These are phyloP conservation scores for Fistulifera solaris DNA, from an alignment of 108 stramenopile species.

Conservation along the genomic window DNA sequence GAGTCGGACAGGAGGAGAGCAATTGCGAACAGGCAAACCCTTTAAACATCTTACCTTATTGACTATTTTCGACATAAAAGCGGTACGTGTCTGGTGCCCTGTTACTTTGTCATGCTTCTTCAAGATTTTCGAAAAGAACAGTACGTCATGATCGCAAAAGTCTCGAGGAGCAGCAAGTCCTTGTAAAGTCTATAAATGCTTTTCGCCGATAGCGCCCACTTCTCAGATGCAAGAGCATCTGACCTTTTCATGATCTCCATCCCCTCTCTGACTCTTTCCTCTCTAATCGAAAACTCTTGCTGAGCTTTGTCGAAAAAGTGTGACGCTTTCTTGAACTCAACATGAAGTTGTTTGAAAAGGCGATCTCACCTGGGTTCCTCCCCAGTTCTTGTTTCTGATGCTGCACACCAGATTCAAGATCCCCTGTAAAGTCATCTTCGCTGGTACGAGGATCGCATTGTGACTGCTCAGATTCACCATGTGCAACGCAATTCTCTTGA, in stretches of 20 bases:
- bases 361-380: conserved; percentile 51
- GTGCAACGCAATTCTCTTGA: no score
- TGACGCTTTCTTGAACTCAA: conserved; percentile 75
- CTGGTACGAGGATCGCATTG: background rate
- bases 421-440: background rate
- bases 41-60: conserved; percentile 22
- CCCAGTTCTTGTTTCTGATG: conserved; percentile 8
- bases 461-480: background rate
- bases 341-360: conserved; percentile 73
- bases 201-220: conserved; percentile 67
- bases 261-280: conserved; percentile 66
- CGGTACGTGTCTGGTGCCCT: conserved; percentile 58
- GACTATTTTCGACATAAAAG: conserved; percentile 78
- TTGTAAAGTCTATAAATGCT: conserved; percentile 79
- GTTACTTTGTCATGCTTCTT: conserved; percentile 97
- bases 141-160: conserved; percentile 96
- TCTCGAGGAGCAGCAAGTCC: conserved; percentile 89
- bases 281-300: conserved; percentile 58
- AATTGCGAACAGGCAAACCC: no score
- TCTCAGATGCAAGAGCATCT: conserved; percentile 12
- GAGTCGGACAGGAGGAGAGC: no score
- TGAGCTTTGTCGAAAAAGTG: conserved; percentile 75
- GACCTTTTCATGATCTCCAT: conserved; percentile 46
- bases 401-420: background rate
- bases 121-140: conserved; percentile 92